Conservation (phyloP, 805 yeast species). For the Kazachstania bromeliacearum region DNA sequence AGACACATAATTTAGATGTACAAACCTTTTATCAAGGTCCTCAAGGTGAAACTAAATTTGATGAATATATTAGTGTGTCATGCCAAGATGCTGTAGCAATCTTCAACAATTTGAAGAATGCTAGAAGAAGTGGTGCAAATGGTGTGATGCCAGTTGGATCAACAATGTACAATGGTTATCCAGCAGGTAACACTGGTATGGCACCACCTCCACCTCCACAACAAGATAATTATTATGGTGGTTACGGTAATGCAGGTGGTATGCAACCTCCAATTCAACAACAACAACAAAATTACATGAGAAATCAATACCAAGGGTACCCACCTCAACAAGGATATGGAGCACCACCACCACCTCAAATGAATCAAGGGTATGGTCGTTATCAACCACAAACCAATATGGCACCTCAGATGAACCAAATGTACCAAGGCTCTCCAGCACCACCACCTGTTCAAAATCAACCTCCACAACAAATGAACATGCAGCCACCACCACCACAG, state of each 20-base stretch:
- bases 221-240: conserved; percentile 10
- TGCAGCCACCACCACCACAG: conserved; percentile 16
- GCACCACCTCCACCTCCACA: conserved; percentile 8
- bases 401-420: conserved; percentile 5
- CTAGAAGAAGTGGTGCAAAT: conserved; percentile 10
- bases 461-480: conserved; percentile 13
- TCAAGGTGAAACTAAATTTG: conserved; percentile 70
- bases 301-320: conserved; percentile 4
- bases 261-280: conserved; percentile 9
- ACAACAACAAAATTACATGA: conserved; percentile 12
- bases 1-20: conserved; percentile 47
- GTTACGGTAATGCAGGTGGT: conserved; percentile 4
- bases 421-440: conserved; percentile 10
- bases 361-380: conserved; percentile 20
- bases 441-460: conserved; percentile 1
- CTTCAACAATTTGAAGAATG: conserved; percentile 25
- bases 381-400: conserved; percentile 8
- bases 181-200: conserved; percentile 1
- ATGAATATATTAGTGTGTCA: conserved; percentile 68
- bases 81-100: conserved; percentile 49
- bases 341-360: conserved; percentile 11
- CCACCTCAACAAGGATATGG: conserved; percentile 13
- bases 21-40: conserved; percentile 62
- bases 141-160: conserved; percentile 2
- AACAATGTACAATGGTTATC: conserved; percentile 5